Evolutionary conservation across 805 yeast species (phyloP), one percentile per base, ranked within the genome.

Genomic region (Yamadazyma sp.): DNA sequence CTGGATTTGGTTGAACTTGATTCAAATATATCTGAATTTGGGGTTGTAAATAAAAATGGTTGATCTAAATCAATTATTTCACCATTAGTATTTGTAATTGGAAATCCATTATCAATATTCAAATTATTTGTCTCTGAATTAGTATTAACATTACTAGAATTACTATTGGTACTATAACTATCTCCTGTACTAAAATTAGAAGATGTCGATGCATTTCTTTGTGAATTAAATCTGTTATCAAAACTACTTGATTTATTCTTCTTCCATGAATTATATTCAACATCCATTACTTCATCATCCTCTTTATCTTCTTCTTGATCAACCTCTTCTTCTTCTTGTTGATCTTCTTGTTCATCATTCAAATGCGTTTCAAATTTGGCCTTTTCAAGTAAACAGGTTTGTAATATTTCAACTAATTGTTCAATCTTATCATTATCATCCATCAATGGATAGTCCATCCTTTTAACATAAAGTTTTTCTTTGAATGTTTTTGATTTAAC

Each of bases 1-100:
- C 23, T 23, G 15, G 38, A 34, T 11, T 23, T 34, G 19, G 14
- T 34, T 22, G 31, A 34, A 16, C 34, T 35, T 7, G 26, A 23
- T 2, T 31, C 32, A 22, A 30, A 35, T 14, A 35, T 26, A 26
- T 35, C 39, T 3, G 39, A 35, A 14, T 30, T 34, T 11, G 39
- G 39, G 7, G 39, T 29, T 11, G 33, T 30, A 7, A 30, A 29
- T 13, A 30, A 25, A 12, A 4, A 8, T 5, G 7, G 11, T 6
- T 8, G 18, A 13, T 30, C 33, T 9, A 23, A 30, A 7, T 20
- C 23, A 20, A 7, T 7, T n/a, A n/a, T n/a, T n/a, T n/a, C n/a
- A 7, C 23, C 23, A 20, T 20, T 10, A 7, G 9, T 20, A 21
- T 21, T 23, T 9, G 14, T 8, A 8, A 18, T 9, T 14, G 33